Conservation (phyloP, 805 yeast genomes). For the Wickerhamomyces subpelliculosus region DNA sequence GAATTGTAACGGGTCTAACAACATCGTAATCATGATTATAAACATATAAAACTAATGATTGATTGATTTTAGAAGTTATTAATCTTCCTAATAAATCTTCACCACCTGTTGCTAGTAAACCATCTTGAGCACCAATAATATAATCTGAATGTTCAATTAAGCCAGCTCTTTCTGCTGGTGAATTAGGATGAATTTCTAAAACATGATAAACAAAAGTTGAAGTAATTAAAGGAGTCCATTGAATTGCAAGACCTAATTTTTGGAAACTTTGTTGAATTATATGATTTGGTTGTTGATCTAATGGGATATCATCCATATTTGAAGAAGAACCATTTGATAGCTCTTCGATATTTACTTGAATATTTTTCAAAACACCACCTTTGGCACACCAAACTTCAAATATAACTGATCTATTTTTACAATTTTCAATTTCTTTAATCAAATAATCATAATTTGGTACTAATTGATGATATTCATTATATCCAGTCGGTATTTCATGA, state of each 20-base stretch:
- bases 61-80: conserved; percentile 43
- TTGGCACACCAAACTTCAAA: conserved; percentile 82
- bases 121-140: conserved; percentile 83
- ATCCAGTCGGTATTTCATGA: conserved; percentile 41
- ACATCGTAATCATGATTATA: conserved; percentile 85
- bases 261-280: conserved; percentile 33
- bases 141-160: conserved; percentile 82
- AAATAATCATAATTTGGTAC: conserved; percentile 39
- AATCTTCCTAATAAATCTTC: conserved; percentile 71
- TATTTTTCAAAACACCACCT: conserved; percentile 56
- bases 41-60: conserved; percentile 53
- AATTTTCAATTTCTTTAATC: conserved; percentile 34
- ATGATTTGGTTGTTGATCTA: conserved; percentile 10
- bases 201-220: conserved; percentile 88
- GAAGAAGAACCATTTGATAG: conserved; percentile 15
- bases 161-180: conserved; percentile 83
- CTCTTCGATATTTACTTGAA: conserved; percentile 27
- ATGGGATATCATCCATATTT: conserved; percentile 21
- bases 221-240: conserved; percentile 68
- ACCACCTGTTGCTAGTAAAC: conserved; percentile 80
- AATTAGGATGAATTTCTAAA: conserved; percentile 58
- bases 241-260: conserved; percentile 60
- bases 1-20: conserved; percentile 81
- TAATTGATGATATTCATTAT: conserved; percentile 26
- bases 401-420: conserved; percentile 33